These are phyloP conservation scores for Solanum sparsipilum DNA, from an alignment of 257 asterid species.

Conservation along the genomic window DNA sequence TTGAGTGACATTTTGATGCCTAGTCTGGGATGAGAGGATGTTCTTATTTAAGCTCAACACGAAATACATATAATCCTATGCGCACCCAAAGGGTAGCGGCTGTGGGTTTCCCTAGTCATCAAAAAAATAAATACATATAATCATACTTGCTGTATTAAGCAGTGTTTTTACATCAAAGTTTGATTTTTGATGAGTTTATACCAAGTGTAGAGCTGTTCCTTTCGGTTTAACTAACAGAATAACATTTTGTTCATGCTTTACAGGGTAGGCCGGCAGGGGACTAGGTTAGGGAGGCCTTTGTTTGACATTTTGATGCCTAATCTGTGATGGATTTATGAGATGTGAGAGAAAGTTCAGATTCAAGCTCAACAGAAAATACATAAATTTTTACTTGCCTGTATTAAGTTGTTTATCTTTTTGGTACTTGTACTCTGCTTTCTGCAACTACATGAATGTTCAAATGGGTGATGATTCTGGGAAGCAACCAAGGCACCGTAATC, in stretches of 20 bases:
- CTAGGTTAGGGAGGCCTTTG: background rate
- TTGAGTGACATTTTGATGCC: background rate
- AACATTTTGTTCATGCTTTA: background rate
- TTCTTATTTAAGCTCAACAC: background rate
- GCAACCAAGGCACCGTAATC: conserved; percentile 45
- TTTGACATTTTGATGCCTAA: background rate
- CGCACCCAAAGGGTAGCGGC: too few species aligned
- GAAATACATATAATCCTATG: too few species aligned
- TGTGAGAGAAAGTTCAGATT: background rate
- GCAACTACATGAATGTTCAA: conserved; percentile 29
- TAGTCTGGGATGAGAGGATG: background rate
- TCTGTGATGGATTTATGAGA: background rate
- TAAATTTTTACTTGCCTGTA: background rate
- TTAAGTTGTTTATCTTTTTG: background rate
- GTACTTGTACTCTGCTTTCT: background rate
- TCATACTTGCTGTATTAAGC: background rate
- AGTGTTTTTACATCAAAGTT: background rate
- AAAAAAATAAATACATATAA: background rate
- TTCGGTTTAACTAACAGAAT: background rate
- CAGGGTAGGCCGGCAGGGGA: background rate
- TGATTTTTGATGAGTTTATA: background rate
- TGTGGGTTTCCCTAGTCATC: too few species aligned
- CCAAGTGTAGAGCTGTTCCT: background rate
- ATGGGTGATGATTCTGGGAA: conserved; percentile 10
- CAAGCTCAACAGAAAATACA: background rate